Evolutionary conservation across 306 rosid genomes (phyloP), one percentile per base, ranked within the genome.

Genomic region (Delonix regia): DNA sequence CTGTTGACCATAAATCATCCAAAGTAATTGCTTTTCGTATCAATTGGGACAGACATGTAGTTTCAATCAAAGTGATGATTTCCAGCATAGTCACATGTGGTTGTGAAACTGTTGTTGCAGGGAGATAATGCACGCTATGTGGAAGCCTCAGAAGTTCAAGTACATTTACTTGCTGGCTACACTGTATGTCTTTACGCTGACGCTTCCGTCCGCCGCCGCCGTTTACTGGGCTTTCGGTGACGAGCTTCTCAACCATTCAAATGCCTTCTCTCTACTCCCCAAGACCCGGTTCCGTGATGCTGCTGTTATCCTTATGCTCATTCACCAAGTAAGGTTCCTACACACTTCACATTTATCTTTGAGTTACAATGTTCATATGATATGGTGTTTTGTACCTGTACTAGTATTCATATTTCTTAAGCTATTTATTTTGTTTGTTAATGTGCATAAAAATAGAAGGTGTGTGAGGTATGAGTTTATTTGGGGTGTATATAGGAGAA

Each of bases 91-190:
- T 30, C 33, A 30, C 33, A 30, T 30, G 1, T 30, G 33, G 2
- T 30, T 30, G 9, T 48, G 57, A n/a, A 51, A 51, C 18, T 18
- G 30, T 38, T 53, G 33, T 33, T 82, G 49, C 96, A 94, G 99
- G 63, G 99, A 94, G 80, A 94, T 94, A 49, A 94, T 94, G 99
- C 99, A 96, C 21, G 99, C 99, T 55, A 96, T 96, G 99, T 96
- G 99, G 99, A 96, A 93, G 90, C 99, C 99, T 13, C 93, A 92
- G 84, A 94, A 92, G 41, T 94, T 94, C 88, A 94, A 94, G 87
- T 88, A 77, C 87, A 92, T 94, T 41, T 94, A 94, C 82, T 80
- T 94, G 83, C 13, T 85, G 72, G 99, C 99, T n/a, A 94, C 99
- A 21, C 84, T 94, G 15, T 94, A 92, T 39, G 99, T 94, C 39